A percentile compares a stretch with the other conserved stretches of the same genome.
phyloP scores from a whole-genome alignment of 176 grass and related monocot genomes.

The Tillandsia leiboldiana region DNA sequence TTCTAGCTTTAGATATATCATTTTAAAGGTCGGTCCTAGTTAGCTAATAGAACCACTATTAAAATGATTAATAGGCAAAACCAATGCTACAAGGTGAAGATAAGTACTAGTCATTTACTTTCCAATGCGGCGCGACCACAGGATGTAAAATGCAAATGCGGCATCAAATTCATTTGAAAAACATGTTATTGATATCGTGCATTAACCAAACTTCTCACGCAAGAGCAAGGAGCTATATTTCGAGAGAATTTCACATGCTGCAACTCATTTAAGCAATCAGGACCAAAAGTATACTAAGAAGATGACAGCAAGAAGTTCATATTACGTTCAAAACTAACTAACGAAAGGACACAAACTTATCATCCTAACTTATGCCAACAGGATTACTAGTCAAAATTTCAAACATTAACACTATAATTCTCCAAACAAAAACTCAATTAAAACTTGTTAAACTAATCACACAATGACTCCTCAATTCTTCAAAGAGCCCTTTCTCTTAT shows the following conservation, averaged over 20 bases:
- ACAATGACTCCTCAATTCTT: slow-evolving; percentile 13
- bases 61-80: too few species aligned
- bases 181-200: background rate
- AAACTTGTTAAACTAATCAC: background rate
- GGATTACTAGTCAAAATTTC: background rate
- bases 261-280: background rate
- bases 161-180: background rate
- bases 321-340: background rate
- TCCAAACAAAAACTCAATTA: background rate
- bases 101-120: too few species aligned
- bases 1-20: too few species aligned
- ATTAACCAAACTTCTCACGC: background rate
- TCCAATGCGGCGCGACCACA: too few species aligned
- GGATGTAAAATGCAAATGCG: background rate
- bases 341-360: background rate
- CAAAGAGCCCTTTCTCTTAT: slow-evolving; percentile 20
- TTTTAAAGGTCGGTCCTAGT: too few species aligned
- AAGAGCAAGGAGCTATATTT: background rate
- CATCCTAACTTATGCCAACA: background rate
- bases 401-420: background rate
- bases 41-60: too few species aligned
- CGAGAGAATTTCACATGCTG: background rate
- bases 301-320: background rate
- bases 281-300: background rate
- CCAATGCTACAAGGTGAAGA: too few species aligned